phyloP scores from a whole-genome alignment of 805 yeast genomes.

The Saccharomycopsis sp. region DNA sequence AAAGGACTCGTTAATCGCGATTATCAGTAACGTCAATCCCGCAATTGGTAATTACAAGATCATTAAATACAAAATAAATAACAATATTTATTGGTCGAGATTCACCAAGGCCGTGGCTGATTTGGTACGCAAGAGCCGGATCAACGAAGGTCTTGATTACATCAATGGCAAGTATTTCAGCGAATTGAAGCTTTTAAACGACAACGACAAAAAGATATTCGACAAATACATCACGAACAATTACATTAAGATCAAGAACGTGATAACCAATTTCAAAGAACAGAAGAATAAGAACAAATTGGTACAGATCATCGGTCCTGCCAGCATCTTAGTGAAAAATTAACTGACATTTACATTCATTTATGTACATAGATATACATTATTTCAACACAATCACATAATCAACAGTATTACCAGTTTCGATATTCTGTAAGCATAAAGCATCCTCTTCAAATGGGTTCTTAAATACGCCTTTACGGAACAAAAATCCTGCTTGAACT shows the following conservation, averaged over 20 bases:
- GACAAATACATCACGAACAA: not conserved
- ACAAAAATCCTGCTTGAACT: slow-evolving; percentile 34
- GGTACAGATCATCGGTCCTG: slow-evolving; percentile 13
- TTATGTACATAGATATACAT: not conserved
- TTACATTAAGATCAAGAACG: not conserved
- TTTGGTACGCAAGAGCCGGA: not conserved
- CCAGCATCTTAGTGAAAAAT: slow-evolving; percentile 7
- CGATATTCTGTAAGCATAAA: slow-evolving; percentile 45
- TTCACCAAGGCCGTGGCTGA: not conserved
- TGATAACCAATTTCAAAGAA: not conserved
- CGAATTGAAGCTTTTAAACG: not conserved
- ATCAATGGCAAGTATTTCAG: not conserved
- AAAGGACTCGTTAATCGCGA: slow-evolving; percentile 8
- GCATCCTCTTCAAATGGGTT: slow-evolving; percentile 30
- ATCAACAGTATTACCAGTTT: slow-evolving; percentile 43
- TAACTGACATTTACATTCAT: not conserved
- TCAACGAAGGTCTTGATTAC: not conserved
- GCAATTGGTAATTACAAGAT: not conserved
- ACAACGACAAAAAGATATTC: not conserved
- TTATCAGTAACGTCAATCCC: not conserved
- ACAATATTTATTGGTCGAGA: not conserved
- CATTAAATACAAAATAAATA: not conserved
- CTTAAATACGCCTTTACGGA: slow-evolving; percentile 27
- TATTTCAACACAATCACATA: slow-evolving; percentile 27
- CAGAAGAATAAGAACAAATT: slow-evolving; percentile 1